Percentiles rank a stretch among this genome's conserved stretches.
Evolutionary conservation across 106 monocot species (phyloP).

Genomic region (Platanthera guangdongensis): DNA sequence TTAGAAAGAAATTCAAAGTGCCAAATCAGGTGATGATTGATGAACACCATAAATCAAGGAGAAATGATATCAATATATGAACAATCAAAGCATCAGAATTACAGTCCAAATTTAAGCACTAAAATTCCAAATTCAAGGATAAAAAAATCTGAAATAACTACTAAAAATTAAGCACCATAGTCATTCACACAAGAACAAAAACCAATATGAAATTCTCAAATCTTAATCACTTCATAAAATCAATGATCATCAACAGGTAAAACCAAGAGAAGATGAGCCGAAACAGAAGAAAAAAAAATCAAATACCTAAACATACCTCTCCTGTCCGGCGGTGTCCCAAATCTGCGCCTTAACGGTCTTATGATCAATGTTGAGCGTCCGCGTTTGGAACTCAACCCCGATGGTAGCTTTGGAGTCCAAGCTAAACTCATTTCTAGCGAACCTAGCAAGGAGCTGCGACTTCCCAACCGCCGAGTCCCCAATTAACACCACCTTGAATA

Average conservation of each 20-base stretch:
- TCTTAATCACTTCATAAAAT: not conserved
- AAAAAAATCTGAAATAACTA: no score
- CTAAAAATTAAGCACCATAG: no score
- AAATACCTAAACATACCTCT: slow-evolving; percentile 9
- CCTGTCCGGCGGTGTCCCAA: slow-evolving; percentile 23
- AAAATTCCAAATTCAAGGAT: no score
- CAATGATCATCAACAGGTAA: not conserved
- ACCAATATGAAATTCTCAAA: not conserved
- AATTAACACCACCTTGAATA: slow-evolving; percentile 27
- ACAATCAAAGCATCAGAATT: no score
- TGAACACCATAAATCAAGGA: no score
- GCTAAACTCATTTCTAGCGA: slow-evolving; percentile 22
- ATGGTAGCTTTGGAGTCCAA: slow-evolving; percentile 24
- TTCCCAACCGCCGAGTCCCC: slow-evolving; percentile 28
- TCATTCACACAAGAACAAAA: no score
- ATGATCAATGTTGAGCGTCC: slow-evolving; percentile 14
- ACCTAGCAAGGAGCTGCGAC: slow-evolving; percentile 23
- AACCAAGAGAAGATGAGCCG: not conserved
- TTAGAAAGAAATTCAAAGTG: no score
- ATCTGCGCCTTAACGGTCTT: slow-evolving; percentile 23
- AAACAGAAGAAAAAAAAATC: not conserved
- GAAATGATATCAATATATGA: no score
- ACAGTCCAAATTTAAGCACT: no score
- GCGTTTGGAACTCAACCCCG: slow-evolving; percentile 16
- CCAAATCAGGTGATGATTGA: no score